phyloP scores from a whole-genome alignment of 208 protist genomes.

The Blastocrithidia nonstop region DNA sequence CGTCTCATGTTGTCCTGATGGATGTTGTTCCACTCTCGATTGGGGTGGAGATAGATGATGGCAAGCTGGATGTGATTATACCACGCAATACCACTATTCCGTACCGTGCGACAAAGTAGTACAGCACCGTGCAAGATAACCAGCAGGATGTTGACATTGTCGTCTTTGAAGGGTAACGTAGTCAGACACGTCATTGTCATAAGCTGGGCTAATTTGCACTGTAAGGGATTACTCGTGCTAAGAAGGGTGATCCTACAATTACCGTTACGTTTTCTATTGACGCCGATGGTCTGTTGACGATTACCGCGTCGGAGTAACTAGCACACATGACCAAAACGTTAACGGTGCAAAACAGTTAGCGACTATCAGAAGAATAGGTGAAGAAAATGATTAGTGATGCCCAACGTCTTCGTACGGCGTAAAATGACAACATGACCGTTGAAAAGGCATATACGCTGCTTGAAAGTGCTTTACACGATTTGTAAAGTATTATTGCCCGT shows the following conservation, averaged over 20 bases:
- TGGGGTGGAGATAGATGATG: constrained; percentile 91
- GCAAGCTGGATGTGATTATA: constrained; percentile 87
- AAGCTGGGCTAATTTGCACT: constrained; percentile 89
- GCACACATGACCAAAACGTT: constrained; percentile 86
- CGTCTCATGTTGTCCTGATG: constrained; percentile 91
- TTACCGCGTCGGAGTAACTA: constrained; percentile 92
- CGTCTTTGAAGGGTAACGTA: constrained; percentile 99
- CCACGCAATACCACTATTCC: constrained; percentile 83
- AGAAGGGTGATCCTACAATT: constrained; percentile 95
- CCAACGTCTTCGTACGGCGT: constrained; percentile 6
- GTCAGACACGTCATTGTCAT: constrained; percentile 97
- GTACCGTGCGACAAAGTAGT: constrained; percentile 80
- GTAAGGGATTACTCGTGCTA: constrained; percentile 91
- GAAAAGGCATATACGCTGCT: no score
- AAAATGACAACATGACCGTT: neutral
- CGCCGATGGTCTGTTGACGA: constrained; percentile 95
- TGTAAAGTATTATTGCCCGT: no score
- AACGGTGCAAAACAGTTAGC: constrained; percentile 78
- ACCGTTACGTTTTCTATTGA: constrained; percentile 96
- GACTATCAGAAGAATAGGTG: constrained; percentile 48
- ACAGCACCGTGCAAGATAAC: constrained; percentile 96
- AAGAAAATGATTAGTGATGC: constrained; percentile 33
- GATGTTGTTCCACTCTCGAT: constrained; percentile 93
- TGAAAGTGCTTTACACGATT: no score
- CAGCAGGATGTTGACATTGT: constrained; percentile 97